These are phyloP conservation scores for Monosporascus sp. DNA, from an alignment of 2,329 filamentous ascomycete species.

Conservation along the genomic window DNA sequence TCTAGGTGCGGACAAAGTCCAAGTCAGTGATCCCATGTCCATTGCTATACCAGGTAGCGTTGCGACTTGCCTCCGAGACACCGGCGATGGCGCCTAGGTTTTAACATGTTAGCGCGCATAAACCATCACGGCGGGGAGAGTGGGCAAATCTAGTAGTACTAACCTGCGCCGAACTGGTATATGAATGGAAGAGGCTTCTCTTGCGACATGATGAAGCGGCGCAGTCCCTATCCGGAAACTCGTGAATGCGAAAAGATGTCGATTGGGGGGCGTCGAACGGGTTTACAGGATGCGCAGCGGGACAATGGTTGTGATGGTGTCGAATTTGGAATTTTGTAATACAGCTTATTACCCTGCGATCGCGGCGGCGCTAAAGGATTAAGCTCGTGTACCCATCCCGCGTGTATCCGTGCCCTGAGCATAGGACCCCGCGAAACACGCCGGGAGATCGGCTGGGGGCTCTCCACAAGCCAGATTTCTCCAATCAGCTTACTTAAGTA, in stretches of 20 bases:
- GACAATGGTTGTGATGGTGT: too few species aligned
- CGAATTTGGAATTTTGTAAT: not conserved
- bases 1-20: conserved; percentile 46
- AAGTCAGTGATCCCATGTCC: conserved; percentile 6
- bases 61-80: conserved; percentile 79
- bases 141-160: conserved; percentile 29
- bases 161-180: conserved; percentile 93
- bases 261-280: too few species aligned
- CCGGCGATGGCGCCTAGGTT: conserved; percentile 79
- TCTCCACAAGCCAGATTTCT: not conserved
- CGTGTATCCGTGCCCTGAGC: not conserved
- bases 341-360: not conserved
- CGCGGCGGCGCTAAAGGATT: not conserved
- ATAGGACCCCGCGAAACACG: not conserved
- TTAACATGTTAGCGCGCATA: conserved; percentile 21
- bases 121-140: conserved; percentile 5
- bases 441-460: not conserved
- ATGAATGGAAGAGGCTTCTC: conserved; percentile 79
- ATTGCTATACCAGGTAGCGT: not conserved
- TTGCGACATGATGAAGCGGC: conserved; percentile 40
- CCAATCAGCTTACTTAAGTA: not conserved
- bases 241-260: too few species aligned
- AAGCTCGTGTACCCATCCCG: not conserved
- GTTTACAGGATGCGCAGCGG: too few species aligned
- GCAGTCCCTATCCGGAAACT: too few species aligned